These are phyloP conservation scores for Linnemannia exigua DNA, from an alignment of 192 early-diverging fungal genomes.

Conservation along the genomic window DNA sequence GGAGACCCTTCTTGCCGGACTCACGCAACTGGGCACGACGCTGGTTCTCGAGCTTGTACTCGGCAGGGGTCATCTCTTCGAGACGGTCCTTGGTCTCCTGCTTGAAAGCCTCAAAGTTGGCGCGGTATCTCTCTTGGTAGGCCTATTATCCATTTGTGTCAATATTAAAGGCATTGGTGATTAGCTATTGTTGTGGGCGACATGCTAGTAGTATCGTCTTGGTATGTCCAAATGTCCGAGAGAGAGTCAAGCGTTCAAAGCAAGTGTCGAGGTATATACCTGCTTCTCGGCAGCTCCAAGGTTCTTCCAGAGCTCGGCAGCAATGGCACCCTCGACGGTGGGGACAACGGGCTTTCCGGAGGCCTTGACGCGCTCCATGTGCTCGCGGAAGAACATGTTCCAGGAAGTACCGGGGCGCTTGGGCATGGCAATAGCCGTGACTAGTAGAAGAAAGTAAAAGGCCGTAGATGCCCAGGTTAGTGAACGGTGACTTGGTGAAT, in stretches of 20 bases:
- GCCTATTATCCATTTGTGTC: conserved; percentile 13
- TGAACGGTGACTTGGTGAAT: neutral
- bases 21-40: conserved; percentile 19
- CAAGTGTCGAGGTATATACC: conserved; percentile 16
- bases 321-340: conserved; percentile 51
- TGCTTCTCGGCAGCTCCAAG: conserved; percentile 44
- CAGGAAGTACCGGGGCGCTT: conserved; percentile 54
- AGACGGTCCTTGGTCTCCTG: conserved; percentile 44
- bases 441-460: conserved; percentile 9
- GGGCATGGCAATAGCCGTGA: conserved; percentile 38
- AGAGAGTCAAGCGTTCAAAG: neutral
- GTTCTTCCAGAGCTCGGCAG: conserved; percentile 49
- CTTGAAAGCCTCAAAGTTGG: conserved; percentile 52
- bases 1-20: conserved; percentile 24
- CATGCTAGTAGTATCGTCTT: neutral
- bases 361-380: conserved; percentile 49
- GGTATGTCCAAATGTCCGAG: neutral
- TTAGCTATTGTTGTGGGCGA: too few relatives aligned
- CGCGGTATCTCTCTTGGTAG: conserved; percentile 46
- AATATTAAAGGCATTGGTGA: too few relatives aligned
- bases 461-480: neutral
- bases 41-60: conserved; percentile 34
- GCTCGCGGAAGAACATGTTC: conserved; percentile 58
- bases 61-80: conserved; percentile 30
- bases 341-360: conserved; percentile 47